Conservation (phyloP, 768 basidiomycete genomes). For the Suillus fuscotomentosus region DNA sequence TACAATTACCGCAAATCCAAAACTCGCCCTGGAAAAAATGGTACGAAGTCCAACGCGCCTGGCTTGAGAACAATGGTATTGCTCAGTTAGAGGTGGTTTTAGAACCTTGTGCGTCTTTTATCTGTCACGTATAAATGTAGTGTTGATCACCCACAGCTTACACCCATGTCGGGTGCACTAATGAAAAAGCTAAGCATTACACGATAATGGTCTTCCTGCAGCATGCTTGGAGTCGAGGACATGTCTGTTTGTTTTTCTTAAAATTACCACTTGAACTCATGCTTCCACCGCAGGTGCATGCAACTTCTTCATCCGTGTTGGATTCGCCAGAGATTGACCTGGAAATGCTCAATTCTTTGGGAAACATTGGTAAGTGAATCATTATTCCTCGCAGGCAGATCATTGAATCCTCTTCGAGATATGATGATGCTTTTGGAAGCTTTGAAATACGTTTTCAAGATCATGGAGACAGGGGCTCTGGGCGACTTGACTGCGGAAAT, state of each 20-base stretch:
- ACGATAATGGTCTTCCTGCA: conserved; percentile 10
- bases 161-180: conserved; percentile 10
- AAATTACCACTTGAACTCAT: background rate
- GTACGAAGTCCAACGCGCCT: conserved; percentile 15
- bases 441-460: conserved; percentile 10
- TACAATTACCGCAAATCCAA: conserved; percentile 11
- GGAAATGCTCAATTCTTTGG: conserved; percentile 12
- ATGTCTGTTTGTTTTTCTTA: background rate
- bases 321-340: conserved; percentile 18
- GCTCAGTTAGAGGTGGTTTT: conserved; percentile 18
- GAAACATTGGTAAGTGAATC: conserved; percentile 9
- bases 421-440: conserved; percentile 18
- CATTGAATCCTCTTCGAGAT: conserved; percentile 2
- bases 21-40: conserved; percentile 13
- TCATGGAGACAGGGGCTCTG: conserved; percentile 16
- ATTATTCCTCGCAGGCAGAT: background rate
- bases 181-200: conserved; percentile 14
- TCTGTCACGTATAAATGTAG: background rate
- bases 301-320: conserved; percentile 13
- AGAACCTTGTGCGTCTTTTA: conserved; percentile 13
- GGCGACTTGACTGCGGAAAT: conserved; percentile 14
- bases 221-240: conserved; percentile 19
- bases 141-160: conserved; percentile 6
- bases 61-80: conserved; percentile 16
- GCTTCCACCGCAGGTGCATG: conserved; percentile 11